Percentiles rank a stretch among this genome's conserved stretches.
phyloP scores from a whole-genome alignment of 305 asterid genomes.

The Fraxinus xanthoxyloides region DNA sequence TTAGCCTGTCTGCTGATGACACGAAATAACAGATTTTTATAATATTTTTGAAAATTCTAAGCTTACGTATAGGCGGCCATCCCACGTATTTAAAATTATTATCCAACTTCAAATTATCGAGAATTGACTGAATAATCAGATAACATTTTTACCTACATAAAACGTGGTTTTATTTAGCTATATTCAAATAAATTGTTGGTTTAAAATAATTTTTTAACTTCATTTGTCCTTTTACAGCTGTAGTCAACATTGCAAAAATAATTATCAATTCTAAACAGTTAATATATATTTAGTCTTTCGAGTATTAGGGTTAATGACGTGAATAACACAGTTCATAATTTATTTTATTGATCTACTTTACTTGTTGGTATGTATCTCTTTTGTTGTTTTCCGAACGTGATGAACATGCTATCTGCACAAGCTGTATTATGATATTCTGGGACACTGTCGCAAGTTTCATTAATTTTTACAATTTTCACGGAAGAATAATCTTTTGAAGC shows the following conservation, averaged over 20 bases:
- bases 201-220: too few species aligned
- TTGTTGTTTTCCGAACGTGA: background rate
- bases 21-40: background rate
- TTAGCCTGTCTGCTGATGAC: background rate
- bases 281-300: background rate
- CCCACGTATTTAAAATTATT: background rate
- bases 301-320: background rate
- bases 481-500: too few species aligned
- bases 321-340: too few species aligned
- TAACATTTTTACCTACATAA: background rate
- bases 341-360: too few species aligned
- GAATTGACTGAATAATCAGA: background rate
- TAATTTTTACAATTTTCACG: too few species aligned
- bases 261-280: too few species aligned
- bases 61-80: background rate
- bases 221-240: background rate
- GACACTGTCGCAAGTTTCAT: background rate
- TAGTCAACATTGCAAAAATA: too few species aligned
- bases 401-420: background rate
- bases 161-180: background rate
- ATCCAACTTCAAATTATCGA: background rate
- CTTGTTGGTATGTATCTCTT: too few species aligned
- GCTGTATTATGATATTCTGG: background rate
- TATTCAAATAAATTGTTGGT: too few species aligned
- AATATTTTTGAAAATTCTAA: background rate